Percentiles rank a stretch among this genome's conserved stretches.
Evolutionary conservation across 31 red algal genomes (phyloP).

Genomic region (Odonthalia washingtoniensis): DNA sequence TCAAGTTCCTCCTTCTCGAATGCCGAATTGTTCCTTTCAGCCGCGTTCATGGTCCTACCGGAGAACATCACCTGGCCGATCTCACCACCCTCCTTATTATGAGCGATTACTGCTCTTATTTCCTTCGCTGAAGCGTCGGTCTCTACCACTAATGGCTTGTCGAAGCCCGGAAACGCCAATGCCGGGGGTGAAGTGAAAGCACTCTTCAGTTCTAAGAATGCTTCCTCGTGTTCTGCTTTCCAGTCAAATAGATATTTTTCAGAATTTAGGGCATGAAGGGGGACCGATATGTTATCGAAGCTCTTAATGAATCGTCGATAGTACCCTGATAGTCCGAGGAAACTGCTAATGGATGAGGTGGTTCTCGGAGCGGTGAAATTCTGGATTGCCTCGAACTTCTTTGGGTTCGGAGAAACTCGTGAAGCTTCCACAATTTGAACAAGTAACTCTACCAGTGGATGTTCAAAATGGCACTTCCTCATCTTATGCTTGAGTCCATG

Average conservation of each 20-base stretch:
- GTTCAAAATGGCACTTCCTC: too few species aligned
- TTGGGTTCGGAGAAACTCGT: too few species aligned
- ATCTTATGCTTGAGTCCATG: not conserved
- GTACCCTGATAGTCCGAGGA: conserved; percentile 1
- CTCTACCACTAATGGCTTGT: conserved; percentile 11
- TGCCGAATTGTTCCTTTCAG: conserved; percentile 2
- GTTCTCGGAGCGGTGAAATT: not conserved
- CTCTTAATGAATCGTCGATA: not conserved
- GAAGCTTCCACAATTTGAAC: too few species aligned
- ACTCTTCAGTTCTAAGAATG: not conserved
- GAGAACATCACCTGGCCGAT: not conserved
- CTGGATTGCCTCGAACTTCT: too few species aligned
- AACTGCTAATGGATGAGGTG: not conserved
- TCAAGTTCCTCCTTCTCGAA: conserved; percentile 12
- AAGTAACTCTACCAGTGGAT: too few species aligned
- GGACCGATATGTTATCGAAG: not conserved
- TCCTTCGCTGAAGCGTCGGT: conserved; percentile 8
- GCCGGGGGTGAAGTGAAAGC: not conserved
- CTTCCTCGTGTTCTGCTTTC: not conserved
- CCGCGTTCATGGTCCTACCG: not conserved
- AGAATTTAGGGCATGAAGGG: not conserved
- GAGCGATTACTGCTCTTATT: not conserved
- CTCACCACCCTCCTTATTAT: conserved; percentile 22
- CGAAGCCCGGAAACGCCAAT: conserved; percentile 20
- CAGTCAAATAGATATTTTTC: not conserved